Evolutionary conservation across 2,329 filamentous ascomycete genomes (phyloP).

Genomic region (Helminthosporium solani): DNA sequence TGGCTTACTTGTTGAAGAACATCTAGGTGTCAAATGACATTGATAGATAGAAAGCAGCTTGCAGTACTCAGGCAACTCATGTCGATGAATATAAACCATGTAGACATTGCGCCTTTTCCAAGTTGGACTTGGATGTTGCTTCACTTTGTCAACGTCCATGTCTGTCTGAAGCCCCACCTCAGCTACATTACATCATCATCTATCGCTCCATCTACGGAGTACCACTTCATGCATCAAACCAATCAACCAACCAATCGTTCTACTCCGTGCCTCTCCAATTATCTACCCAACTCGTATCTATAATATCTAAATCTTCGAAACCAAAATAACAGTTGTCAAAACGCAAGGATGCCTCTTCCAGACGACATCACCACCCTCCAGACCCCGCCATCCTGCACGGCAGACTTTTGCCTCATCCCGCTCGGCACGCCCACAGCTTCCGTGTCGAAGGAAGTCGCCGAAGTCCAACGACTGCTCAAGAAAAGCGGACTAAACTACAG

Average conservation of each 20-base stretch:
- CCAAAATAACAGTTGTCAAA: not conserved
- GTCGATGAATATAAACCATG: no score
- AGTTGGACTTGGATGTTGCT: no score
- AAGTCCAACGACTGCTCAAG: slow-evolving; percentile 81
- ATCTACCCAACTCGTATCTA: not conserved
- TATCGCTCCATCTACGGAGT: no score
- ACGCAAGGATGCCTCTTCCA: slow-evolving; percentile 19
- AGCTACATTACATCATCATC: not conserved
- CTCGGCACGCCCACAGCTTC: slow-evolving; percentile 58
- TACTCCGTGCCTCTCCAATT: not conserved
- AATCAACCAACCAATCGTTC: not conserved
- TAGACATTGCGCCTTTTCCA: no score
- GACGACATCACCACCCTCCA: slow-evolving; percentile 22
- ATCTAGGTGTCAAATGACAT: slow-evolving; percentile 22
- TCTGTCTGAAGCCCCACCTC: no score
- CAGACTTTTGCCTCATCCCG: slow-evolving; percentile 89
- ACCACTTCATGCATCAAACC: no score
- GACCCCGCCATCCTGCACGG: slow-evolving; percentile 75
- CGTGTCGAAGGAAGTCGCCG: slow-evolving; percentile 71
- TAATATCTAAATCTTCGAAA: no score
- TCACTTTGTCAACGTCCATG: no score
- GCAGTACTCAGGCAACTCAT: no score
- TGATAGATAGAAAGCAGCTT: no score
- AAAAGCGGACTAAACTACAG: slow-evolving; percentile 77
- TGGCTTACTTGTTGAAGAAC: slow-evolving; percentile 36